phyloP scores from a whole-genome alignment of 1,139 yeast genomes.

The Geotrichum citri-aurantii region DNA sequence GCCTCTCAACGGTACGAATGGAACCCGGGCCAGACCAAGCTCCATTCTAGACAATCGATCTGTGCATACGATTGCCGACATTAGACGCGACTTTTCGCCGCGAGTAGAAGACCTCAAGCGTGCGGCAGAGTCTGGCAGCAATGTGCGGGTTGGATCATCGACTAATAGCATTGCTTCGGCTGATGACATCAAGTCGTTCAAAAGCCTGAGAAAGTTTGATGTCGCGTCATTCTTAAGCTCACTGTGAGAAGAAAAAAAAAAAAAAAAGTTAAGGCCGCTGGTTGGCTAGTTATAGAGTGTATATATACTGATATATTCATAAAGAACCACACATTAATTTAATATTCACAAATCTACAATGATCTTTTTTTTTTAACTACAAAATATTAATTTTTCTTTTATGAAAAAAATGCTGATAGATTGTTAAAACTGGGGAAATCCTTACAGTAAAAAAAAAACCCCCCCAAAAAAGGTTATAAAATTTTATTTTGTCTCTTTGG shows the following conservation, averaged over 20 bases:
- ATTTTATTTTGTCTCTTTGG: not conserved
- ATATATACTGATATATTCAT: not conserved
- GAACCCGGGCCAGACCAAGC: not conserved
- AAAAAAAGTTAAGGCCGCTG: not conserved
- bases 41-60: constrained; percentile 9
- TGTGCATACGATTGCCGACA: constrained; percentile 9
- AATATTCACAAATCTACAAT: not conserved
- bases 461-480: no score
- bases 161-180: not conserved
- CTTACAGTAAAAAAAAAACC: no score
- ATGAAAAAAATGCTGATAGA: no score
- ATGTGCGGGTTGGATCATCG: not conserved
- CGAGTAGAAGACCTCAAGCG: constrained; percentile 26
- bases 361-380: not conserved
- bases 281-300: not conserved
- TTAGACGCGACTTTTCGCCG: constrained; percentile 19
- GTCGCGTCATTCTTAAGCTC: not conserved
- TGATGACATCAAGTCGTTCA: not conserved
- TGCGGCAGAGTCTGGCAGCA: constrained; percentile 21
- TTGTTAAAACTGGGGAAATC: no score
- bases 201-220: not conserved
- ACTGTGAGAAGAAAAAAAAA: not conserved
- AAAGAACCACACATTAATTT: not conserved
- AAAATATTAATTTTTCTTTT: no score
- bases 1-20: not conserved